phyloP scores from a whole-genome alignment of 768 basidiomycete genomes.

The Galerina sulciceps region DNA sequence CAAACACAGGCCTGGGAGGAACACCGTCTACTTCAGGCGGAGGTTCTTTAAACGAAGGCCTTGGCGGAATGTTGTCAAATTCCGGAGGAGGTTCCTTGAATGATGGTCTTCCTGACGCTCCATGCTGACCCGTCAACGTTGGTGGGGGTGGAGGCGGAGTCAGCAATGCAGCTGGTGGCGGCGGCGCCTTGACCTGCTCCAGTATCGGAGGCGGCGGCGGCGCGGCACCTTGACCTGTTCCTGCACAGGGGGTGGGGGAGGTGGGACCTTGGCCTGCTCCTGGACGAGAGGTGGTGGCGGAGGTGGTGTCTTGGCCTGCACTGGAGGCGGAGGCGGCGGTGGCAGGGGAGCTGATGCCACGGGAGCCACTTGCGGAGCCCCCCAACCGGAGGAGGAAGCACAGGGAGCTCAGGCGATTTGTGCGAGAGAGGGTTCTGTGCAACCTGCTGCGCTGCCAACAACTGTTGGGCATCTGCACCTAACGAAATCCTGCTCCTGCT shows the following conservation, averaged over 20 bases:
- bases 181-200: slow-evolving; percentile 8
- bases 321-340: slow-evolving; percentile 15
- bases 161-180: slow-evolving; percentile 28
- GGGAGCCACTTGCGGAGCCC: slow-evolving; percentile 17
- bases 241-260: slow-evolving; percentile 19
- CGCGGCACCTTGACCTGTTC: neutral
- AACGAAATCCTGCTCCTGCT: slow-evolving; percentile 77
- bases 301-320: slow-evolving; percentile 17
- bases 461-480: slow-evolving; percentile 69
- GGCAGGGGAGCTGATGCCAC: slow-evolving; percentile 14
- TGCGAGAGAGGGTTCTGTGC: slow-evolving; percentile 56
- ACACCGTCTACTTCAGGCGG: slow-evolving; percentile 61
- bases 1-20: slow-evolving; percentile 49
- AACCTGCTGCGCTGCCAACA: slow-evolving; percentile 72
- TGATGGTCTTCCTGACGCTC: slow-evolving; percentile 1
- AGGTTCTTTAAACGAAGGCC: slow-evolving; percentile 65
- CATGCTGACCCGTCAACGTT: neutral
- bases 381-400: slow-evolving; percentile 28
- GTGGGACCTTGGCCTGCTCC: slow-evolving; percentile 18
- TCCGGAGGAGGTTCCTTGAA: slow-evolving; percentile 64
- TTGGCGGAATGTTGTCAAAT: slow-evolving; percentile 36
- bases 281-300: slow-evolving; percentile 34
- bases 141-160: slow-evolving; percentile 33
- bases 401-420: slow-evolving; percentile 34
- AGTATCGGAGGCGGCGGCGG: slow-evolving; percentile 14